Conservation (phyloP, 2,329 filamentous ascomycete genomes). For the Penicillium sp. region DNA sequence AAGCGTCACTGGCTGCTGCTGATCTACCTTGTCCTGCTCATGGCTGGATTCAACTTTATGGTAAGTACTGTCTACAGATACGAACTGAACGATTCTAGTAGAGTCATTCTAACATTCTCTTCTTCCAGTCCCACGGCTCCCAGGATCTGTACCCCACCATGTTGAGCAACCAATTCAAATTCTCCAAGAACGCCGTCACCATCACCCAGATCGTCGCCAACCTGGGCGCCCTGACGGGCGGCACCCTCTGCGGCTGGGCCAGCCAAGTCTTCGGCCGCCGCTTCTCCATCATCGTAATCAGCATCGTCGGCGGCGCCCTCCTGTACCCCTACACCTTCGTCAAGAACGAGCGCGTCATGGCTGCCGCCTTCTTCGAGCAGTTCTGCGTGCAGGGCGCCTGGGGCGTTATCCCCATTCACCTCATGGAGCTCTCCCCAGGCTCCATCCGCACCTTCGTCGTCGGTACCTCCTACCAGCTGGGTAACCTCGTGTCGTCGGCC, state of each 20-base stretch:
- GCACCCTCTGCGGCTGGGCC: slow-evolving; percentile 66
- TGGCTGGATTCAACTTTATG: slow-evolving; percentile 94
- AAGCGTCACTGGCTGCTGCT: slow-evolving; percentile 79
- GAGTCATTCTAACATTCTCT: background rate
- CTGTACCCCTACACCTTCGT: slow-evolving; percentile 83
- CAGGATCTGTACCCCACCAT: slow-evolving; percentile 67
- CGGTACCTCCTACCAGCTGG: slow-evolving; percentile 65
- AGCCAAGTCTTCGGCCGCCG: slow-evolving; percentile 71
- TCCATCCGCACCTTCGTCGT: slow-evolving; percentile 65
- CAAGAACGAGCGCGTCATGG: slow-evolving; percentile 65
- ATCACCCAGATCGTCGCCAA: slow-evolving; percentile 74
- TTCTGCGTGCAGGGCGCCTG: slow-evolving; percentile 77
- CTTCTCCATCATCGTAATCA: slow-evolving; percentile 67
- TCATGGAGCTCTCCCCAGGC: slow-evolving; percentile 65
- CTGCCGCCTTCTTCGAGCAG: slow-evolving; percentile 81
- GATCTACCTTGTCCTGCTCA: slow-evolving; percentile 78
- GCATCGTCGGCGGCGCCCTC: slow-evolving; percentile 69
- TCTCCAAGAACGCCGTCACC: slow-evolving; percentile 61
- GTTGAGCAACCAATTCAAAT: slow-evolving; percentile 60
- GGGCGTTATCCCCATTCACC: slow-evolving; percentile 71
- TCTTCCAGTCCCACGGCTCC: slow-evolving; percentile 65
- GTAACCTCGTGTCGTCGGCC: slow-evolving; percentile 62
- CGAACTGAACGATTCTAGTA: background rate
- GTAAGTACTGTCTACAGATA: slow-evolving; percentile 28
- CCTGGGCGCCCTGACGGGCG: slow-evolving; percentile 69